Evolutionary conservation across 1,284 basidiomycete species (phyloP), one percentile per base, ranked within the genome.

Genomic region (Rhodotorula sp.): DNA sequence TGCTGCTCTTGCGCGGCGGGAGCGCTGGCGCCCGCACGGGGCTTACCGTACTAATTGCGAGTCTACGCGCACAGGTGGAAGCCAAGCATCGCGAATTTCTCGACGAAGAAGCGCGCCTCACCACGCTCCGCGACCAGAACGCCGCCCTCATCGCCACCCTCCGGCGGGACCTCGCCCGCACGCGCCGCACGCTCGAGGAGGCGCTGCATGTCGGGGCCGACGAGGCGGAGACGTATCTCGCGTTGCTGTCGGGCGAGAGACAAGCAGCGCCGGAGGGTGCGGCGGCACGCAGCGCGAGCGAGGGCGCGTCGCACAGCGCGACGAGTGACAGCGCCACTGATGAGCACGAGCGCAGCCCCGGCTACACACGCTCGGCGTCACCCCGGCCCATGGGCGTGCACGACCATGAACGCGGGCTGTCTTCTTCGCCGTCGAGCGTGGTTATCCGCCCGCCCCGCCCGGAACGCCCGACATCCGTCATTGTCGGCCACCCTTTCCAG

Each of bases 11-110:
- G 27, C 27, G 29, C 36, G 32, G 4, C n/a, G n/a, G n/a, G n/a
- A n/a, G n/a, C n/a, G n/a, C n/a, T n/a, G n/a, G n/a, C n/a, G n/a
- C n/a, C n/a, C n/a, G n/a, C n/a, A n/a, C n/a, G n/a, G n/a, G n/a
- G n/a, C n/a, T n/a, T n/a, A n/a, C n/a, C n/a, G n/a, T n/a, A n/a
- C n/a, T n/a, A n/a, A n/a, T n/a, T n/a, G n/a, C n/a, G n/a, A n/a
- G n/a, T n/a, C n/a, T n/a, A 6, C 39, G 15, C 9, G 1, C 17
- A 21, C 61, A 72, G 70, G 64, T 72, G 55, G 54, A 66, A 37
- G 32, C 65, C 48, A 66, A 69, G 36, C 70, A 72, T 50, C 22
- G 57, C 41, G 57, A 67, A 3, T 72, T 72, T 60, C 54, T 72
- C 48, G 59, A 64, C 34, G 66, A 66, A 25, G 66, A 72, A 37